Base-by-base conservation (phyloP, 2,329 filamentous ascomycete species). In the Lachnellula suecica region DNA sequence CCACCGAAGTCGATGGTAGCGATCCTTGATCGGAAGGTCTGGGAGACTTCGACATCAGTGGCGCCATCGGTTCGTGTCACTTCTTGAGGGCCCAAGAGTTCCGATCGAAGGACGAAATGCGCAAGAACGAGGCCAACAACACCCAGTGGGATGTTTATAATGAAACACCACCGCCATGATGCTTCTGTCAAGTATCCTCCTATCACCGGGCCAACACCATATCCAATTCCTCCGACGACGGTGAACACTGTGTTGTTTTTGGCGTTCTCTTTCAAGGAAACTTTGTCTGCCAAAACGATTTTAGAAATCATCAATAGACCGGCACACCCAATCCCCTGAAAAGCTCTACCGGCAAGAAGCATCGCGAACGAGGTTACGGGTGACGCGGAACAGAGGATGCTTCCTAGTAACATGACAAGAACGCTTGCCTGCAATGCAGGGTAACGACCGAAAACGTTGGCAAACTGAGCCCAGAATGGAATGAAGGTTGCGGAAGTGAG, bases 111-210 rank as follows among this genome's bases (percentile, higher is more conserved):
- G 29, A 87, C 59, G 49, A 84, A 67, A 60, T 80, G 79, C 45
- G 81, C 73, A 37, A 82, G 53, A n/a, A 79, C 44, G 31, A 85
- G 71, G 5, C 76, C 78, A 19, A 79, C 59, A 3, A 74, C 70
- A 1, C 72, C 75, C 38, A 85, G 73, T 15, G 82, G 82, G n/a
- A 84, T 71, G 54, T 81, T 82, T 49, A 87, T 76, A 34, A 77
- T 82, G 64, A 88, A 88, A 62, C 82, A 84, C 76, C 85, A 88
- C 45, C 84, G 72, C 84, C 85, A 88, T 57, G 74, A 77, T 4
- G 74, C 68, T 31, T 73, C 69, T 19, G 79, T 79, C 11, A 84
- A 71, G 52, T 79, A 80, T 1, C 75, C 59, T 38, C 85, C 85
- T 22, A 86, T 70, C 2, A 86, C 76, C 0, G 85, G 85, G 0